A percentile compares a stretch with the other conserved stretches of the same genome.
These are phyloP conservation scores for Xylariaceae sp. DNA, from an alignment of 2,329 filamentous ascomycete species.

Conservation along the genomic window DNA sequence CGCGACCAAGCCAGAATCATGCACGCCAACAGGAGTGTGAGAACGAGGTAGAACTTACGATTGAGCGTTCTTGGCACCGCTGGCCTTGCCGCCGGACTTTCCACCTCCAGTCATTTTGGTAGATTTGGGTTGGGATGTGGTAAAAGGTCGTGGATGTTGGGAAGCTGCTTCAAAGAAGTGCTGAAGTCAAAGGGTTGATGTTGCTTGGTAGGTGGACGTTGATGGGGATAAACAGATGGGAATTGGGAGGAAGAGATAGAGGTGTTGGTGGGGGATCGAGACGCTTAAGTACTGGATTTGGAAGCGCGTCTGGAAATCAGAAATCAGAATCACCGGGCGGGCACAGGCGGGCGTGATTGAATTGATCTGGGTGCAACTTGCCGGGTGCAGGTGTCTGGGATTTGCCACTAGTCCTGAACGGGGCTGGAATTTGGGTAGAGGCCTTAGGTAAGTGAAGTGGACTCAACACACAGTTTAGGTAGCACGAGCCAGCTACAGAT, in stretches of 20 bases:
- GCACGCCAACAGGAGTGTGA: not conserved
- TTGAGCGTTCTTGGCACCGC: slow-evolving; percentile 97
- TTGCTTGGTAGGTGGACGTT: slow-evolving; percentile 20
- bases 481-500: too few species aligned
- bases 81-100: slow-evolving; percentile 99
- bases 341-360: too few species aligned
- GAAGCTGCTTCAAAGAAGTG: slow-evolving; percentile 18
- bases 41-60: slow-evolving; percentile 64
- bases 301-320: slow-evolving; percentile 23
- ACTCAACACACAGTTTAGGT: too few species aligned
- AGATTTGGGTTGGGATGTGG: slow-evolving; percentile 31
- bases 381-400: slow-evolving; percentile 10
- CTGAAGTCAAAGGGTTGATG: slow-evolving; percentile 11
- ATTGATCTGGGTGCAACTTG: too few species aligned
- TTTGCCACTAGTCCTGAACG: slow-evolving; percentile 20
- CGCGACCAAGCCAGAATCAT: not conserved
- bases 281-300: slow-evolving; percentile 28
- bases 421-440: slow-evolving; percentile 12
- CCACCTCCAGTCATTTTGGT: slow-evolving; percentile 99
- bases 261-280: slow-evolving; percentile 26
- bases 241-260: slow-evolving; percentile 33
- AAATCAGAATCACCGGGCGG: slow-evolving; percentile 17
- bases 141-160: slow-evolving; percentile 14
- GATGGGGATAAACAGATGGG: slow-evolving; percentile 27
- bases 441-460: too few species aligned